Conservation (phyloP, 305 asterid genomes). For the Lippia alba region DNA sequence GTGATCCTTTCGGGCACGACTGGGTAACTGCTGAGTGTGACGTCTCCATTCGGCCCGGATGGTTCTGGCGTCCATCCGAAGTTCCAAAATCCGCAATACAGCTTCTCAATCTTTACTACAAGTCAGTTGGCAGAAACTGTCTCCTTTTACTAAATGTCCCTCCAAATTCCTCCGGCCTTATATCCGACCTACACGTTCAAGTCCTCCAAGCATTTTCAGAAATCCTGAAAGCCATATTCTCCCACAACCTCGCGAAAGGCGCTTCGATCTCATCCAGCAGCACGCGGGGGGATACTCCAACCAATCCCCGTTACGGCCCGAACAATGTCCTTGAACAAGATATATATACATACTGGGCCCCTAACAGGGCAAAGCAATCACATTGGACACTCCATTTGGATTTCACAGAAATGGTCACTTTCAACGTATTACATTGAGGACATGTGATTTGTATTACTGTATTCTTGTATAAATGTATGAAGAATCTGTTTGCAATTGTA, state of each 20-base stretch:
- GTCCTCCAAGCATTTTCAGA: constrained; percentile 77
- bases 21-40: constrained; percentile 97
- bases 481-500: too few species aligned
- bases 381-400: constrained; percentile 58
- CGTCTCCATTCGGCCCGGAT: constrained; percentile 86
- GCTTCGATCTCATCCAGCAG: constrained; percentile 71
- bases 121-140: constrained; percentile 89
- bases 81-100: constrained; percentile 74
- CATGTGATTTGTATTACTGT: too few species aligned
- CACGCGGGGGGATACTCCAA: constrained; percentile 52
- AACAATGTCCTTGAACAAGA: constrained; percentile 64
- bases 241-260: constrained; percentile 60
- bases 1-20: constrained; percentile 84
- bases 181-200: constrained; percentile 72
- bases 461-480: background rate
- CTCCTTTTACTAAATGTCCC: constrained; percentile 81
- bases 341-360: constrained; percentile 79
- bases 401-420: constrained; percentile 47
- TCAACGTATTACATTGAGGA: constrained; percentile 50
- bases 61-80: constrained; percentile 96
- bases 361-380: constrained; percentile 44
- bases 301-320: constrained; percentile 48
- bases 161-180: constrained; percentile 93
- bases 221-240: constrained; percentile 65
- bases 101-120: constrained; percentile 88